Evolutionary conservation across 139 green algal species (phyloP), one percentile per base, ranked within the genome.

Genomic region (Tetradesmus obliquus): DNA sequence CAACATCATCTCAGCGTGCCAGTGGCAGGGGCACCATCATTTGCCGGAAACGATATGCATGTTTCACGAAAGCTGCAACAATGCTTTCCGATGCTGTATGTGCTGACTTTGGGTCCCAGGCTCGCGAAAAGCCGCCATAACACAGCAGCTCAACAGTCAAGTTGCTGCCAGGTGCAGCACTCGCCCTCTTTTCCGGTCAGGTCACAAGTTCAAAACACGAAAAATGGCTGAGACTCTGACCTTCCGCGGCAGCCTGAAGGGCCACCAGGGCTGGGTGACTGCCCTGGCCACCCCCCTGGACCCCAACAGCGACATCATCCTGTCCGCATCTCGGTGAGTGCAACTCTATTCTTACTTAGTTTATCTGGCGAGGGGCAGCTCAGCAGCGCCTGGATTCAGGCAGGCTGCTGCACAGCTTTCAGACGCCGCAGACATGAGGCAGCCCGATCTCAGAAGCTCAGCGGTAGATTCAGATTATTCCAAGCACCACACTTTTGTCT

Each of bases 231-330:
- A 99, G 94, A 97, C 95, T 89, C 95, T 99, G 24, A 95, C 94
- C 55, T 93, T 98, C 55, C 95, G 96, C 79, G 97, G 95, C 82
- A 95, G 94, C 66, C 94, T 99, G 53, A 95, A 96, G 94, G 96
- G 94, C 84, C 96, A 98, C 93, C 88, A 90, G 17, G 95, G 94
- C 83, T 95, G 96, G 96, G 96, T 97, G 53, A 97, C 95, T 60
- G 54, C 24, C 93, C 99, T 99, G 81, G 98, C 98, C 54, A 97
- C 96, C 62, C 98, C 98, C 12, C 93, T 99, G 84, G 98, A 99
- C 95, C 98, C 98, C 91, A 95, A 92, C 93, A 97, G 95, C 80
- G 98, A 99, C 93, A 97, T 97, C 7, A 93, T 99, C 87, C 95
- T 99, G 93, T 98, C 98, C 12, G 94, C 96, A 12, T 99, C 98